phyloP scores from a whole-genome alignment of 768 basidiomycete species.

The Leucogyrophana mollusca region DNA sequence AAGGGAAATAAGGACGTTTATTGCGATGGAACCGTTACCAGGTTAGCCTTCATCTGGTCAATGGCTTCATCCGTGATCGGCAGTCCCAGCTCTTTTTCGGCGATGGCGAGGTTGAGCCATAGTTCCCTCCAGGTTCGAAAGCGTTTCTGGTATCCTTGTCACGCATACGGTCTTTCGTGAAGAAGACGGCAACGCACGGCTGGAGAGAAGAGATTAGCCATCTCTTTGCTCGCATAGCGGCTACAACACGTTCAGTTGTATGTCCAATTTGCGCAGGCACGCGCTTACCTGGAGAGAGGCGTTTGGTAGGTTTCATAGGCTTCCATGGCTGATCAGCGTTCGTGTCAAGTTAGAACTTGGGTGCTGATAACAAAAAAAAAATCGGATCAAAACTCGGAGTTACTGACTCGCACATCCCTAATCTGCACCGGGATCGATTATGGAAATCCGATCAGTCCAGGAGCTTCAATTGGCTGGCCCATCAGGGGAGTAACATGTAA shows the following conservation, averaged over 20 bases:
- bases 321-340: conserved; percentile 47
- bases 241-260: conserved; percentile 37
- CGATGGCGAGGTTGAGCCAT: conserved; percentile 95
- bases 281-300: conserved; percentile 70
- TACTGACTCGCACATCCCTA: too few relatives aligned
- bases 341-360: too few relatives aligned
- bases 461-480: too few relatives aligned
- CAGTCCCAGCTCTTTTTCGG: conserved; percentile 94
- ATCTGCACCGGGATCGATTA: too few relatives aligned
- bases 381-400: too few relatives aligned
- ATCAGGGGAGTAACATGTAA: too few relatives aligned
- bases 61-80: conserved; percentile 89
- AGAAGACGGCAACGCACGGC: conserved; percentile 52
- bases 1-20: conserved; percentile 7
- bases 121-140: conserved; percentile 94
- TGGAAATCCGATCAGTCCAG: too few relatives aligned
- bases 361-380: too few relatives aligned
- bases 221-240: conserved; percentile 99
- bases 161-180: neutral
- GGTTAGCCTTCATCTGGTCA: conserved; percentile 90
- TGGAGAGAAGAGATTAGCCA: conserved; percentile 96
- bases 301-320: conserved; percentile 74
- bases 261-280: neutral
- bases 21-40: conserved; percentile 45
- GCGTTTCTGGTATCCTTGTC: conserved; percentile 60